Conservation (phyloP, 73 alveolate genomes). For the Paramecium octaurelia region DNA sequence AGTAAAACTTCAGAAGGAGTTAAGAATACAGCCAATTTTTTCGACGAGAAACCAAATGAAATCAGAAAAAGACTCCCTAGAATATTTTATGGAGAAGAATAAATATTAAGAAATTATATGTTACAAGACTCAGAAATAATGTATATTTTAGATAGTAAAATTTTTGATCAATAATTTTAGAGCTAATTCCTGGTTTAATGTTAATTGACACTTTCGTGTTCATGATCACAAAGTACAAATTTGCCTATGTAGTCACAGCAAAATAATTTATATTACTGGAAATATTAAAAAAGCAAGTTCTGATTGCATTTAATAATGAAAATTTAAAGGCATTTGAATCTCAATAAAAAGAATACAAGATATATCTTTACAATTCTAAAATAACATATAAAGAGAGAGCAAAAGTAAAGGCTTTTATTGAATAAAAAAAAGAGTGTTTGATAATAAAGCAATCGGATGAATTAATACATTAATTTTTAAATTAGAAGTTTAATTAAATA, state of each 20-base stretch:
- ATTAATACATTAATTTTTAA: neutral
- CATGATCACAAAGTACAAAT: neutral
- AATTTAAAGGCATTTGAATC: constrained; percentile 6
- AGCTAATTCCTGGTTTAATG: neutral
- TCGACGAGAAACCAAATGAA: constrained; percentile 73
- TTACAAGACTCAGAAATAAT: constrained; percentile 40
- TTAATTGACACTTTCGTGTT: constrained; percentile 6
- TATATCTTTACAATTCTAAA: constrained; percentile 18
- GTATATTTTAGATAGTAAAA: constrained; percentile 36
- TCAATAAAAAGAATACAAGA: neutral
- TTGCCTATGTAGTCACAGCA: constrained; percentile 3
- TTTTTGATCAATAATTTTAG: neutral
- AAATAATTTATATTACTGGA: neutral
- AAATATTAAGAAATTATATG: neutral
- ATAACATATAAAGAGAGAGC: neutral
- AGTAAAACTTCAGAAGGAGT: constrained; percentile 94
- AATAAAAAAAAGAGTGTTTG: neutral
- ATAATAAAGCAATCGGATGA: neutral
- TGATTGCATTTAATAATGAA: neutral
- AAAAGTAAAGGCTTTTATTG: neutral
- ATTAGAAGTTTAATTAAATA: neutral
- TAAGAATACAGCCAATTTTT: constrained; percentile 79
- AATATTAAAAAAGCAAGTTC: neutral
- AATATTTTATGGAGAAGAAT: constrained; percentile 74
- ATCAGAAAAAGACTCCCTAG: constrained; percentile 93